A percentile compares a stretch with the other conserved stretches of the same genome.
Conservation (phyloP, 2,329 filamentous ascomycete species). For the Ceratocystiopsis sp. region DNA sequence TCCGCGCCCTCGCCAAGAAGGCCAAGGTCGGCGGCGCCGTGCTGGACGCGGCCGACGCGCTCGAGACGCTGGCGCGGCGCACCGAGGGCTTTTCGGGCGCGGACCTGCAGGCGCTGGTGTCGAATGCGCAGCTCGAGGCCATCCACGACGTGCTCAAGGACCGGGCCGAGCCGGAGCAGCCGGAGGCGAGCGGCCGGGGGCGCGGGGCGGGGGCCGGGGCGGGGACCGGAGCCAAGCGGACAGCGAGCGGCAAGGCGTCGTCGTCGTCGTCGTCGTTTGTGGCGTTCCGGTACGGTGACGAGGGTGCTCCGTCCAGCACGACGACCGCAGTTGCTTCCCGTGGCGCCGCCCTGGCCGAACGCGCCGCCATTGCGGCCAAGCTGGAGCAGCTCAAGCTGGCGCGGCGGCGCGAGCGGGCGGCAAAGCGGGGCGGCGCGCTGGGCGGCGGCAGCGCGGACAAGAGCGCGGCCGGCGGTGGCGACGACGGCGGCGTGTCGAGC, state of each 20-base stretch:
- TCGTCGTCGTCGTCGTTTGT: constrained; percentile 38
- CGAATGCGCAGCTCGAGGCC: constrained; percentile 91
- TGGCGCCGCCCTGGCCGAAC: constrained; percentile 48
- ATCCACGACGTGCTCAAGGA: constrained; percentile 81
- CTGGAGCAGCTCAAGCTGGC: constrained; percentile 61
- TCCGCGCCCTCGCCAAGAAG: constrained; percentile 68
- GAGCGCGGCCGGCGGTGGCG: constrained; percentile 1
- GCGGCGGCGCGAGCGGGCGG: constrained; percentile 41
- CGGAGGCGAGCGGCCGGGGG: constrained; percentile 12
- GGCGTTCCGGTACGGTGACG: constrained; percentile 67
- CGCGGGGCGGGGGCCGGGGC: neutral
- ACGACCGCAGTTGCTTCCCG: constrained; percentile 22
- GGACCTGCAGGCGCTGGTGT: constrained; percentile 85
- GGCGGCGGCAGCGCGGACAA: constrained; percentile 11
- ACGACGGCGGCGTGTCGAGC: constrained; percentile 5
- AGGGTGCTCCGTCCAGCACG: constrained; percentile 13
- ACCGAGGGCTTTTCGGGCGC: constrained; percentile 90
- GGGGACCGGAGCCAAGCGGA: neutral
- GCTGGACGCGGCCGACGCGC: constrained; percentile 17
- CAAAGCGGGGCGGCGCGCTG: constrained; percentile 5
- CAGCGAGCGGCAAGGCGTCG: constrained; percentile 13
- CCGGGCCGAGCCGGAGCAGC: constrained; percentile 19
- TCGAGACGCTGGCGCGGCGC: constrained; percentile 57
- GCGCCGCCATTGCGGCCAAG: constrained; percentile 64
- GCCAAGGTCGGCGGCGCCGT: constrained; percentile 56